Evolutionary conservation across 768 basidiomycete species (phyloP), one percentile per base, ranked within the genome.

Genomic region (Tephrocybe sp.): DNA sequence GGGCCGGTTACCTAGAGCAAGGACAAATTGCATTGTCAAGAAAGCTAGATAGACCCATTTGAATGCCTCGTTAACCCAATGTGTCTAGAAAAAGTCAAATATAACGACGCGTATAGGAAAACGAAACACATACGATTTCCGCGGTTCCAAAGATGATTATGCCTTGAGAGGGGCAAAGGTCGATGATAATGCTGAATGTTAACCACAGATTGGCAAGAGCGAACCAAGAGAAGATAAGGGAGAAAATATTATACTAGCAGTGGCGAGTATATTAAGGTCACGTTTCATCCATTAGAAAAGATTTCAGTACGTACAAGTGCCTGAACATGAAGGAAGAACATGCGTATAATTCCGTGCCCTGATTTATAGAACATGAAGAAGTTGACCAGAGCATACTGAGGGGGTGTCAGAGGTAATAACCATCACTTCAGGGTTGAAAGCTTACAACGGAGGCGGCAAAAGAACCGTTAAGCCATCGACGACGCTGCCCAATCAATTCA

Each of bases 301-400:
- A 34, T 35, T 11, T 3, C 7, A 19, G 19, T 23, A 76, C 87
- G 55, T 65, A 92, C 92, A 48, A 98, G 52, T 36, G 85, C 94
- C 69, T 98, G 96, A 41, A 99, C 62, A 63, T 98, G 95, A 67
- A 99, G 84, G 76, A 98, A 93, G 75, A 98, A 87, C 89, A 98
- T 92, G 63, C 96, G 85, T 56, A 96, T 79, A 47, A 91, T 78
- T 22, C 89, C 89, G 61, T 98, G 95, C 11, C 85, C 81, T 23
- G 90, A 92, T 58, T 77, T 79, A 70, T 97, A 98, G 45, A 96
- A 78, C 56, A 80, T 78, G 76, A 88, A 91, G 74, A 96, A 98
- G 70, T 96, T 89, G 62, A 92, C 87, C n/a, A 97, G 70, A 5
- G 92, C 85, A 68, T 96, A 96, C 85, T 92, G 49, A n/a, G 56